These are phyloP conservation scores for Heterobasidion annosum DNA, from an alignment of 1,284 basidiomycete species.

Conservation along the genomic window DNA sequence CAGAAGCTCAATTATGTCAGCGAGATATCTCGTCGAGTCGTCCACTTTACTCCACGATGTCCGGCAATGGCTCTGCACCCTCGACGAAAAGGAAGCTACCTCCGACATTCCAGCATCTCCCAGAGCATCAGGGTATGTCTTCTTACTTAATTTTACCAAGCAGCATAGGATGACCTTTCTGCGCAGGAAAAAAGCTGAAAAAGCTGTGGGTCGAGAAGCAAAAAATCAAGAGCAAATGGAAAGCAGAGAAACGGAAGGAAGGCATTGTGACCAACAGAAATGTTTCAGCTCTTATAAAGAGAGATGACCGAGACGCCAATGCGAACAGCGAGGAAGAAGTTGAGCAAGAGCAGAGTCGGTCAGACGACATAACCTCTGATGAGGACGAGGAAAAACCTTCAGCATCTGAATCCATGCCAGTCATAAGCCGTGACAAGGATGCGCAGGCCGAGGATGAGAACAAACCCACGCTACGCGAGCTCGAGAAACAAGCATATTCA, in stretches of 20 bases:
- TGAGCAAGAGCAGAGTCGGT: background rate
- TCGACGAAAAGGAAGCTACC: slow-evolving; percentile 32
- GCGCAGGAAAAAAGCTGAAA: slow-evolving; percentile 62
- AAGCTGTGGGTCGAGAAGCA: slow-evolving; percentile 62
- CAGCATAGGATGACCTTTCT: slow-evolving; percentile 4
- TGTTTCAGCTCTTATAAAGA: slow-evolving; percentile 6
- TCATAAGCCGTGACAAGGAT: too few relatives aligned
- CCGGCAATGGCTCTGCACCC: background rate
- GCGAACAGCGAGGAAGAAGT: slow-evolving; percentile 13
- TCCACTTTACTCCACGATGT: background rate
- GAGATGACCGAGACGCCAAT: slow-evolving; percentile 5
- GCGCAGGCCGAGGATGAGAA: slow-evolving; percentile 1
- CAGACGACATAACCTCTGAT: background rate
- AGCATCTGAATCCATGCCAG: background rate
- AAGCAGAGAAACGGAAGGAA: slow-evolving; percentile 60
- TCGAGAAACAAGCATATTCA: slow-evolving; percentile 54
- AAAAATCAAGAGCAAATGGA: slow-evolving; percentile 74
- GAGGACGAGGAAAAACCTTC: slow-evolving; percentile 10
- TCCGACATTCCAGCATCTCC: slow-evolving; percentile 63
- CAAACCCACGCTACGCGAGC: slow-evolving; percentile 39
- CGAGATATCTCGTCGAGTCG: background rate
- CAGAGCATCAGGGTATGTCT: slow-evolving; percentile 46
- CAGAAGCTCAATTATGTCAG: slow-evolving; percentile 19
- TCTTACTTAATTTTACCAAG: background rate
- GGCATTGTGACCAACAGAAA: slow-evolving; percentile 22